phyloP scores from a whole-genome alignment of 2,329 filamentous ascomycete species.

The Hyphodiscus sp. region DNA sequence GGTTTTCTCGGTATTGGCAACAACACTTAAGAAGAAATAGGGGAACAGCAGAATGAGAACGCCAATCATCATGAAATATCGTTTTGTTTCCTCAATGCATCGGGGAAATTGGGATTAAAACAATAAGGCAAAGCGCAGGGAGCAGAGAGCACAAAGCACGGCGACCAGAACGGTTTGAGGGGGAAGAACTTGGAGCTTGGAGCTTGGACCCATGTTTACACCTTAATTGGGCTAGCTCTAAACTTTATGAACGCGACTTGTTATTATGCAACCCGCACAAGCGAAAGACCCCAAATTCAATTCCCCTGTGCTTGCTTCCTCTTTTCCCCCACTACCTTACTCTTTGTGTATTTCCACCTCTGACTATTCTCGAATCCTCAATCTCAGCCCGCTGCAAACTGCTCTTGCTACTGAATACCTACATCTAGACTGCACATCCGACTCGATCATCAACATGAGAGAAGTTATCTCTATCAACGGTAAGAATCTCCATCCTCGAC shows the following conservation, averaged over 20 bases:
- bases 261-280: conserved; percentile 16
- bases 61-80: conserved; percentile 8
- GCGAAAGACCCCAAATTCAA: conserved; percentile 18
- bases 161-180: not conserved
- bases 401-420: conserved; percentile 6
- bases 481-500: conserved; percentile 42
- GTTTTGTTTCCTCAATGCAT: no score
- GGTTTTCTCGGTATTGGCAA: conserved; percentile 82
- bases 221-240: conserved; percentile 2
- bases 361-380: conserved; percentile 16
- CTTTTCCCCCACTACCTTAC: conserved; percentile 22
- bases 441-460: conserved; percentile 68
- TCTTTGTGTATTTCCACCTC: not conserved
- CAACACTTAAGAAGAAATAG: conserved; percentile 19
- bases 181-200: not conserved
- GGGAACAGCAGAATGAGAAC: conserved; percentile 15
- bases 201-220: conserved; percentile 14
- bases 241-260: conserved; percentile 6
- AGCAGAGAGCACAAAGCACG: no score
- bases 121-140: no score
- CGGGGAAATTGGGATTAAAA: no score
- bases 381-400: conserved; percentile 3
- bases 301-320: conserved; percentile 18
- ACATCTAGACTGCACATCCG: conserved; percentile 4
- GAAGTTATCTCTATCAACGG: conserved; percentile 99